Evolutionary conservation across 106 monocot species (phyloP).

Genomic region (Hemerocallis citrina): DNA sequence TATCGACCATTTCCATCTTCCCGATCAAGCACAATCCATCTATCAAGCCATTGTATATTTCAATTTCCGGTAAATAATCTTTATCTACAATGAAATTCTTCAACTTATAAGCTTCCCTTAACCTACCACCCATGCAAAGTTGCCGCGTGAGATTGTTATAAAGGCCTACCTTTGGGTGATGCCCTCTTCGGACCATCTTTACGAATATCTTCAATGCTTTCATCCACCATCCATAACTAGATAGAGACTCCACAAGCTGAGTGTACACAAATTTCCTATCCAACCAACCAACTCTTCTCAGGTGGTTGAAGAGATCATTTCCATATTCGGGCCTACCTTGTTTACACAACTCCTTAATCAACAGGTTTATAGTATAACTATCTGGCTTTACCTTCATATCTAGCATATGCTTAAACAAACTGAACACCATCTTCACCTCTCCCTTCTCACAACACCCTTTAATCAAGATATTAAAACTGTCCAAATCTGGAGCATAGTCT

Average conservation of each 20-base stretch:
- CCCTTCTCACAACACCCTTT: constrained; percentile 18
- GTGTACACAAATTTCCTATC: constrained; percentile 15
- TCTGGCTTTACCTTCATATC: constrained; percentile 11
- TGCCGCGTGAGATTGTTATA: constrained; percentile 6
- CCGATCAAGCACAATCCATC: constrained; percentile 9
- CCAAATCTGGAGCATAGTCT: constrained; percentile 8
- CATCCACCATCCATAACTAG: constrained; percentile 12
- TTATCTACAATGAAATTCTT: constrained; percentile 10
- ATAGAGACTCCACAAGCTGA: constrained; percentile 15
- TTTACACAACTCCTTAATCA: constrained; percentile 16
- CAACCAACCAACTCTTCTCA: constrained; percentile 13
- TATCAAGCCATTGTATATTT: constrained; percentile 13
- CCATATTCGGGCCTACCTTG: constrained; percentile 22
- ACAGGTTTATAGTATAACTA: constrained; percentile 18
- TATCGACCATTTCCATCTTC: constrained; percentile 14
- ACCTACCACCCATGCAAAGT: constrained; percentile 4
- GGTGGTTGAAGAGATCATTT: constrained; percentile 12
- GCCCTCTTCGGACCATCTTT: constrained; percentile 22
- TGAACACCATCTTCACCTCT: constrained; percentile 5
- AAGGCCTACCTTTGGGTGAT: constrained; percentile 7
- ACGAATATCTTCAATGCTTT: constrained; percentile 15
- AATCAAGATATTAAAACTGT: constrained; percentile 14
- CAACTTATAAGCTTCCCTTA: constrained; percentile 12
- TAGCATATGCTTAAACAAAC: constrained; percentile 12
- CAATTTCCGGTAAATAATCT: constrained; percentile 1